Base-by-base conservation (phyloP, 257 asterid species). In the Misopates orontium region DNA sequence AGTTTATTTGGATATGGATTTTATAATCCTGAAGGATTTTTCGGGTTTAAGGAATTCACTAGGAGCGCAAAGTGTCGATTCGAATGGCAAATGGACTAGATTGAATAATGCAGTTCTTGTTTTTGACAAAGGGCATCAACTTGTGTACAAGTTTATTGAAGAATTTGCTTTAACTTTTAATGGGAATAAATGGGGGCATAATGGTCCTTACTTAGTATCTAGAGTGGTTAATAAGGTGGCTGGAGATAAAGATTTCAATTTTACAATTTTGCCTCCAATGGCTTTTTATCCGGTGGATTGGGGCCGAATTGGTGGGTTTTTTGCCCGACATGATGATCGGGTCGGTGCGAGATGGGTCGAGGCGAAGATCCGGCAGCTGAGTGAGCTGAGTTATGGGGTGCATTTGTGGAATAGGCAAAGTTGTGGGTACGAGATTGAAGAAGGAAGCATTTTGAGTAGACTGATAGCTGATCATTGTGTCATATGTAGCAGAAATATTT, bases 151-250 rank as follows among this genome's bases (percentile, higher is more conserved):
- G 68, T 90, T 90, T 72, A 63, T 88, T 68, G 87, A 86, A 70
- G 97, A 88, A 78, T 90, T 88, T 69, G 83, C 82, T 23, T 20
- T 14, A 0, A 71, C 65, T 32, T 90, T 84, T 80, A 79, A 90
- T 80, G 97, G 95, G 67, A 85, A 80, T 19, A 82, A 2, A 32
- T 85, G 94, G 94, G 95, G 96, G 15, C 82, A 90, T 50, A 90
- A 90, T 69, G 97, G 97, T 0, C 95, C 93, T 2, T 86, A 85
- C 42, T 56, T 90, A 17, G 85, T 90, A 17, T 82, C 93, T 49
- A 84, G 97, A 36, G 96, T 90, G 56, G 87, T 84, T 19, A 48
- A 73, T 0, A 68, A 72, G 36, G 62, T 77, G 25, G 70, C 19
- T 0, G 60, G 41, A 10, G 42, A 22, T 6, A 56, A 51, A 18